Base-by-base conservation (phyloP, 2,329 filamentous ascomycete species). In the Emmonsiellopsis sp. region DNA sequence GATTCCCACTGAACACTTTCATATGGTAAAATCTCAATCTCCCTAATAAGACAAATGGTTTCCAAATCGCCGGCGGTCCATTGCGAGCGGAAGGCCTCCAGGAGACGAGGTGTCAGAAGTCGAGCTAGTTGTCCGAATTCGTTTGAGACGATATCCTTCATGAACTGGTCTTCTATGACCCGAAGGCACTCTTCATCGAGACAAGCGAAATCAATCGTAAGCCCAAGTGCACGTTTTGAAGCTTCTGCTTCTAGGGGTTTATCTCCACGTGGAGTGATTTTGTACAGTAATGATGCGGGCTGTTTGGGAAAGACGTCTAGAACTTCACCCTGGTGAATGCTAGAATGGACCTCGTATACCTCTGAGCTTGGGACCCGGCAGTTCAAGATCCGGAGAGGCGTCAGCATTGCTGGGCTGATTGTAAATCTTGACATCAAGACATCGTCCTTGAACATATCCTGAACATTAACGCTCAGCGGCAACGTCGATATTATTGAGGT, bases 401-500 rank as follows among this genome's bases (percentile, higher is more conserved):
- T 84, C 26, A 80, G 68, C 53, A 79, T 88, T 1, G 89, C 86
- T 0, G 91, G 90, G 10, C 89, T 90, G 51, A 98, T 85, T 11
- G 88, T 95, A 67, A 98, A 98, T 8, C 86, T 85, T 0, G 91
- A 96, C 64, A 93, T 93, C 0, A 97, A 77, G 0, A 82, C 79
- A 7, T 83, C 74, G 58, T 89, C 83, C 66, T 95, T 95, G 75
- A 97, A 97, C 31, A 94, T 82, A 62, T 98, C 93, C 63, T 97
- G 91, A 5, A 98, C 93, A 59, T 97, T 97, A 57, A 98, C 93
- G 2, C 92, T 91, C 3, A 98, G 77, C 0, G 89, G 88, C 4
- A 98, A 76, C 1, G 86, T 80, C 1, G 93, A 85, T 2, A 84
- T 79, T 16, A 94, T 77, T 3, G 77, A 80, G 16, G 81, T 79